A percentile compares a stretch with the other conserved stretches of the same genome.
These are phyloP conservation scores for Didymella sp. DNA, from an alignment of 2,329 filamentous ascomycete genomes.

Conservation along the genomic window DNA sequence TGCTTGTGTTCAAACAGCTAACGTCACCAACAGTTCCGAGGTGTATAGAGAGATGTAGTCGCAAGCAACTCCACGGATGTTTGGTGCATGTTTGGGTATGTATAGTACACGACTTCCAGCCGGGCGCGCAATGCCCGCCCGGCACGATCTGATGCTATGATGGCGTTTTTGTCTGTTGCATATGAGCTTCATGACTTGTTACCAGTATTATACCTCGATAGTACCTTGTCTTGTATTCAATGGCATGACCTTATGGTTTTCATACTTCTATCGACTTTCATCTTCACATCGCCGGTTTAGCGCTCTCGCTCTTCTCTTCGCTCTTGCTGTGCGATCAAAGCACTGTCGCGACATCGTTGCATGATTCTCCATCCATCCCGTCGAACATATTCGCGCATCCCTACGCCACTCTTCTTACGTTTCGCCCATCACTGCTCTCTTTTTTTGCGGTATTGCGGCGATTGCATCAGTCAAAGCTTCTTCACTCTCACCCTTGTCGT, in stretches of 20 bases:
- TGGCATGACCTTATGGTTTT: background rate
- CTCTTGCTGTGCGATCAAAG: background rate
- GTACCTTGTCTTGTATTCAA: conserved; percentile 10
- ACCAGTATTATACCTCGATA: conserved; percentile 21
- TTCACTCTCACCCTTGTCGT: conserved; percentile 6
- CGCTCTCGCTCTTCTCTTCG: background rate
- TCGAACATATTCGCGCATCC: background rate
- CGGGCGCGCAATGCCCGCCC: background rate
- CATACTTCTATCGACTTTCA: background rate
- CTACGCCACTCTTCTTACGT: background rate
- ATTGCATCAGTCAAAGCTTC: background rate
- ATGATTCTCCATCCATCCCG: background rate
- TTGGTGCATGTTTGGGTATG: conserved; percentile 9
- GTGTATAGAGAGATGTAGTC: conserved; percentile 50
- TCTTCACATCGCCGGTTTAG: background rate
- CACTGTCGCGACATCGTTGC: background rate
- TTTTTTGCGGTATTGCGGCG: background rate
- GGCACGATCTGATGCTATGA: conserved; percentile 9
- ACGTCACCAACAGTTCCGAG: conserved; percentile 56
- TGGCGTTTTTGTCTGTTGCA: conserved; percentile 11
- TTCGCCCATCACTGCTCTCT: background rate
- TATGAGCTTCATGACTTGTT: conserved; percentile 19
- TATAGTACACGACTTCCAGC: conserved; percentile 4
- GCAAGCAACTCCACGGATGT: conserved; percentile 6
- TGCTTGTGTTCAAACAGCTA: conserved; percentile 25